These are phyloP conservation scores for Globisporangium spiculum DNA, from an alignment of 352 stramenopile species.

Conservation along the genomic window DNA sequence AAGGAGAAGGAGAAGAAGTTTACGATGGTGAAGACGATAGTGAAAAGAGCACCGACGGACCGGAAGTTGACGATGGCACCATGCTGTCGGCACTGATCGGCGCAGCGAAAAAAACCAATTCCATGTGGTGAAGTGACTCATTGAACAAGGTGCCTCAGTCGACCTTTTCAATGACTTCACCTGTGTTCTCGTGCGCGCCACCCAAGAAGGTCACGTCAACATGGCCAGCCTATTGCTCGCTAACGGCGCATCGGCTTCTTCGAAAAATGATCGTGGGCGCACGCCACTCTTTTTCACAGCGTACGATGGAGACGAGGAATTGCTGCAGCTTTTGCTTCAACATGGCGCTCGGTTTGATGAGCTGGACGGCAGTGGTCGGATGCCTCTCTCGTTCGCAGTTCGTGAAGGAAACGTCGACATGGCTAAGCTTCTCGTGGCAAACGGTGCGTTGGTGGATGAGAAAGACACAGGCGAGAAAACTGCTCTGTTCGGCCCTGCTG, in stretches of 20 bases:
- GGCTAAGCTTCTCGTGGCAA: not conserved
- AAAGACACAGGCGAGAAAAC: not conserved
- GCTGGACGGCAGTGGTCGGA: not conserved
- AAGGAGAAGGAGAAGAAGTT: not conserved
- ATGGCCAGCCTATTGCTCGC: not conserved
- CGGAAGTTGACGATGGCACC: not conserved
- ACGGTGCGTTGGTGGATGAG: not conserved
- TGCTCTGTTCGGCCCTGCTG: not conserved
- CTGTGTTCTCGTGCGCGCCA: not conserved
- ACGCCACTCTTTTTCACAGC: not conserved
- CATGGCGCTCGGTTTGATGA: not conserved
- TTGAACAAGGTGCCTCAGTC: not conserved
- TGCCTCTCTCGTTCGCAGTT: not conserved
- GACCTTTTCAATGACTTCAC: not conserved
- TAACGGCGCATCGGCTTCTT: not conserved
- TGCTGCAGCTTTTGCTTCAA: not conserved
- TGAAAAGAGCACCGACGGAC: not conserved
- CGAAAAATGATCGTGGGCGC: not conserved
- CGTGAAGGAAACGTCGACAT: not conserved
- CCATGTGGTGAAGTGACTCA: not conserved
- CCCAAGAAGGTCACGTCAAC: not conserved
- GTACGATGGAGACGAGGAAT: not conserved
- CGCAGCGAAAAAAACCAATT: not conserved
- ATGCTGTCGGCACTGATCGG: not conserved
- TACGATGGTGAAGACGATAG: not conserved